A percentile compares a stretch with the other conserved stretches of the same genome.
Conservation (phyloP, 1,284 basidiomycete species). For the Ceratobasidium sp. region DNA sequence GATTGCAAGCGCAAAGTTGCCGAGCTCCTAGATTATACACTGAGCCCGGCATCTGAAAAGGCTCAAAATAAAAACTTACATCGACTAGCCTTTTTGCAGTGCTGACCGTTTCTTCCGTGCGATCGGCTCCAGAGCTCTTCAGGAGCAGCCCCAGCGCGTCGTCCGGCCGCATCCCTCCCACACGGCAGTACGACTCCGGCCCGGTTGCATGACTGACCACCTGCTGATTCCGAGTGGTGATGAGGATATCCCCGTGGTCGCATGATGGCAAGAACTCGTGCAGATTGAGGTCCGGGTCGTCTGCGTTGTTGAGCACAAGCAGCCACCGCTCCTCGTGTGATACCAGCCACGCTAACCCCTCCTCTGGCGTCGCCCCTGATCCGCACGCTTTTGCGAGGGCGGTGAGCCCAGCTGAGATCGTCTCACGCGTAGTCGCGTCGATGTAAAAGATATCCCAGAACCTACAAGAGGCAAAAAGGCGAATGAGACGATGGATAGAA, state of each 20-base stretch:
- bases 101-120: neutral
- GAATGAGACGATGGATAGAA: neutral
- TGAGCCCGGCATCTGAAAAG: neutral
- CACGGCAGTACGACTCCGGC: neutral
- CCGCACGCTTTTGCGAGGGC: neutral
- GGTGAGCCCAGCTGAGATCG: neutral
- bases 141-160: neutral
- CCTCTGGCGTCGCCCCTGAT: neutral
- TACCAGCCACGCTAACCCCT: constrained; percentile 24
- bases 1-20: constrained; percentile 1
- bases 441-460: constrained; percentile 17
- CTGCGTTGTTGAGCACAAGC: constrained; percentile 12
- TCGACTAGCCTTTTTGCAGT: neutral
- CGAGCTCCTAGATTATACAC: constrained; percentile 1
- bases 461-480: neutral
- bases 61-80: neutral
- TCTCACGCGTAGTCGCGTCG: constrained; percentile 6
- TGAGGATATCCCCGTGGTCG: constrained; percentile 13
- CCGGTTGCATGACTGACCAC: neutral
- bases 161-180: neutral
- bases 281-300: neutral
- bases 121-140: neutral
- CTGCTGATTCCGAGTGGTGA: constrained; percentile 33
- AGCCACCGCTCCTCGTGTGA: constrained; percentile 6
- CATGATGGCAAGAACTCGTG: neutral